Evolutionary conservation across 2,329 filamentous ascomycete species (phyloP).

Genomic region (Arthrobotrys entomopaga): DNA sequence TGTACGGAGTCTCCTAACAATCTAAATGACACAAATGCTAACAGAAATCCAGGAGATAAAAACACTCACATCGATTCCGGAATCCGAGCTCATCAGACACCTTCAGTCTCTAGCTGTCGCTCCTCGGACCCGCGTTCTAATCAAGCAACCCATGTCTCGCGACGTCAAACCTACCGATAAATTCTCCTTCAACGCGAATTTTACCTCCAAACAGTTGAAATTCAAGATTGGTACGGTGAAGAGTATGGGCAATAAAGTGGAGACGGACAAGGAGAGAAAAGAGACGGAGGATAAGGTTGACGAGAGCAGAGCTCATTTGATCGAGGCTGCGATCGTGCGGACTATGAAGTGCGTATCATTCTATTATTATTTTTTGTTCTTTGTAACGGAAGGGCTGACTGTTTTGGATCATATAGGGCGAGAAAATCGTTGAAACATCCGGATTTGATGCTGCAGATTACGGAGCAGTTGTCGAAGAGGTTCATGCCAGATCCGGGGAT

Average conservation of each 20-base stretch:
- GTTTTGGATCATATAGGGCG: slow-evolving; percentile 7
- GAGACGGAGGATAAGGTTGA: slow-evolving; percentile 62
- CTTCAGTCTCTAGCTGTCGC: slow-evolving; percentile 74
- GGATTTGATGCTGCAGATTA: slow-evolving; percentile 66
- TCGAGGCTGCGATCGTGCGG: slow-evolving; percentile 67
- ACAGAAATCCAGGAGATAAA: slow-evolving; percentile 68
- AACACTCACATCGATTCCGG: slow-evolving; percentile 71
- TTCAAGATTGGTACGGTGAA: slow-evolving; percentile 75
- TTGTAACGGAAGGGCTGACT: slow-evolving; percentile 2
- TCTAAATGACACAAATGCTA: slow-evolving; percentile 2
- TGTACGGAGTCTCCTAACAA: neutral
- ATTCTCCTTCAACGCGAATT: slow-evolving; percentile 73
- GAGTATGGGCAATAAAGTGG: slow-evolving; percentile 71
- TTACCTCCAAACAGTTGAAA: slow-evolving; percentile 71
- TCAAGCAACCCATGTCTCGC: slow-evolving; percentile 74
- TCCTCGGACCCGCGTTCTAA: slow-evolving; percentile 72
- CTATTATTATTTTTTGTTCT: neutral
- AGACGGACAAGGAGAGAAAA: slow-evolving; percentile 63
- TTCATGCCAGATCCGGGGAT: slow-evolving; percentile 67
- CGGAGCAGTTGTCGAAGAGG: slow-evolving; percentile 65
- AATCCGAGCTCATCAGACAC: slow-evolving; percentile 71
- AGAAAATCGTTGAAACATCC: slow-evolving; percentile 65
- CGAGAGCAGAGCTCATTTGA: slow-evolving; percentile 65
- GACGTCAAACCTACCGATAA: slow-evolving; percentile 72
- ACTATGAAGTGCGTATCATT: slow-evolving; percentile 66